A percentile compares a stretch with the other conserved stretches of the same genome.
Conservation (phyloP, 2,329 filamentous ascomycete species). For the Epichloe scottii region DNA sequence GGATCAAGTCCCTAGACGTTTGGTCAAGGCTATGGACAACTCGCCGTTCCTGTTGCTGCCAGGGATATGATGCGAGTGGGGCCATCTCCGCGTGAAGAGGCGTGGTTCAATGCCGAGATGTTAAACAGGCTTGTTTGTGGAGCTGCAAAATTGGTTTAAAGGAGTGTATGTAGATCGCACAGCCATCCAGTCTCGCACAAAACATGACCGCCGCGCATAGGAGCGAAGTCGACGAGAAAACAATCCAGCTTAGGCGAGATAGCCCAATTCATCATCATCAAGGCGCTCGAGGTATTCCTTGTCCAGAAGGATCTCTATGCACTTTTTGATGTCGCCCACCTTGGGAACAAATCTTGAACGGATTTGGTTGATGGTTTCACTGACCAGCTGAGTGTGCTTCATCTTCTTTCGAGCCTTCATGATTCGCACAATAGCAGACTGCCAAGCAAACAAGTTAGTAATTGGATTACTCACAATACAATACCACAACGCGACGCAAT, state of each 20-base stretch:
- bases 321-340: constrained; percentile 96
- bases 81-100: background rate
- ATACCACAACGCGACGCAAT: background rate
- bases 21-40: background rate
- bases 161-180: too few relatives aligned
- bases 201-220: background rate
- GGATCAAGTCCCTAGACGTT: background rate
- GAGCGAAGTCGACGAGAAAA: background rate
- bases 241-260: constrained; percentile 52
- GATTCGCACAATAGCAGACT: constrained; percentile 98
- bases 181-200: too few relatives aligned
- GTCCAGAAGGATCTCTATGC: constrained; percentile 95
- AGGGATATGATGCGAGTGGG: background rate
- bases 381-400: constrained; percentile 91
- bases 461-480: background rate
- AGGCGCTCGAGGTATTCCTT: constrained; percentile 97
- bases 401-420: constrained; percentile 99
- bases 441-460: constrained; percentile 12
- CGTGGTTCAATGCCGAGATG: background rate
- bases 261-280: constrained; percentile 87
- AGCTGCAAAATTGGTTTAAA: too few relatives aligned
- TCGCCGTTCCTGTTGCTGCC: background rate
- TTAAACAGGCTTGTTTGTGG: too few relatives aligned
- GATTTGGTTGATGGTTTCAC: constrained; percentile 93
- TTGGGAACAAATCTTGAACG: constrained; percentile 86